Conservation (phyloP, 441 rosid genomes). For the Rhodomyrtus psidioides region DNA sequence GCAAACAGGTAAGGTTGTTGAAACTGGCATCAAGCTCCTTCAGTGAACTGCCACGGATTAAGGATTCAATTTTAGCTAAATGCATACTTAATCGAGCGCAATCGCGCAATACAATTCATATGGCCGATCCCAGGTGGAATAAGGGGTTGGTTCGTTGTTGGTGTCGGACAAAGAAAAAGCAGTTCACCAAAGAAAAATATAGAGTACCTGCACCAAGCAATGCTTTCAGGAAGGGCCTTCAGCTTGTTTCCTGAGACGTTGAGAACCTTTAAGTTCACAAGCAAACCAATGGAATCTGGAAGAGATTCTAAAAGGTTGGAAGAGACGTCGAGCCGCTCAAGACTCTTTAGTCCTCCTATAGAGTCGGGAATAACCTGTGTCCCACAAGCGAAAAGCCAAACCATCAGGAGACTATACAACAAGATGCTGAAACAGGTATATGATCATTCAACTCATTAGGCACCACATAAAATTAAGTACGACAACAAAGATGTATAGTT, state of each 20-base stretch:
- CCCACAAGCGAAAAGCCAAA: neutral
- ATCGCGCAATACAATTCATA: neutral
- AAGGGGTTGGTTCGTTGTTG: neutral
- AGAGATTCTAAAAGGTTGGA: conserved; percentile 31
- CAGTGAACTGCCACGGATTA: conserved; percentile 29
- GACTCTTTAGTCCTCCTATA: conserved; percentile 40
- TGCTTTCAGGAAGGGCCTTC: conserved; percentile 49
- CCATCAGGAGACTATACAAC: neutral
- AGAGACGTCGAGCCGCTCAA: conserved; percentile 47
- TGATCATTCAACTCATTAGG: neutral
- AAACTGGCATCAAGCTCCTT: conserved; percentile 59
- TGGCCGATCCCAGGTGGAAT: neutral
- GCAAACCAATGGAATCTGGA: conserved; percentile 45
- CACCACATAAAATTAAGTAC: neutral
- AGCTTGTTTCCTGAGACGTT: conserved; percentile 50
- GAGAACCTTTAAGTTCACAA: conserved; percentile 37
- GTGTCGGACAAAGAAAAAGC: neutral
- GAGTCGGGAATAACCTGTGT: conserved; percentile 54
- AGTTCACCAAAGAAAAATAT: neutral
- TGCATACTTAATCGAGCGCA: neutral
- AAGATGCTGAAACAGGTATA: neutral
- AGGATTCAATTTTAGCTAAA: neutral
- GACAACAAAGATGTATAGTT: neutral
- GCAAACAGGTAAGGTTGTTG: conserved; percentile 40
- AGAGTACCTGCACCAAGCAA: conserved; percentile 46